These are phyloP conservation scores for Plectranthus barbatus DNA, from an alignment of 257 asterid genomes.

Conservation along the genomic window DNA sequence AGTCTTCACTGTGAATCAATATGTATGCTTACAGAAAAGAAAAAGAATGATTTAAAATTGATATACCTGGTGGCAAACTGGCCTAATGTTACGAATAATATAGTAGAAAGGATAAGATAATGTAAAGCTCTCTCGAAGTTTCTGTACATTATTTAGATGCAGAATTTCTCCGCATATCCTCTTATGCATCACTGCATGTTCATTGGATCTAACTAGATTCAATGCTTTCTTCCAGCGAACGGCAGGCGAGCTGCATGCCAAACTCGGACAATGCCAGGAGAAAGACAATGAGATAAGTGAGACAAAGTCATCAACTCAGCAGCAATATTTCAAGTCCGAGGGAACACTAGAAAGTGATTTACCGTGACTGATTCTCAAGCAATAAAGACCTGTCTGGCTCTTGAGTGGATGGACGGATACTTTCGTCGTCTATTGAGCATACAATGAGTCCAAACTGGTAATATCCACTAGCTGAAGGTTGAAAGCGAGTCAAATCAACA, in stretches of 20 bases:
- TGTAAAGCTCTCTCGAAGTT: conserved; percentile 46
- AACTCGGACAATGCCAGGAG: conserved; percentile 4
- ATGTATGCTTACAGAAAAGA: not conserved
- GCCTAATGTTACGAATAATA: conserved; percentile 55
- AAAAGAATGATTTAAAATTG: not conserved
- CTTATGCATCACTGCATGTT: conserved; percentile 44
- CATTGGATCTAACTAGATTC: conserved; percentile 68
- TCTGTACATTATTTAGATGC: conserved; percentile 38
- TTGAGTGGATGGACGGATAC: conserved; percentile 30
- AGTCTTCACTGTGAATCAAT: not conserved
- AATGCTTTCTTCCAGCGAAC: conserved; percentile 74
- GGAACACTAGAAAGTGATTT: conserved; percentile 18
- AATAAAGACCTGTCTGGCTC: conserved; percentile 29
- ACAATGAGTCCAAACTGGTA: conserved; percentile 71
- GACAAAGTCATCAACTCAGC: conserved; percentile 2
- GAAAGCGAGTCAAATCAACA: conserved; percentile 54
- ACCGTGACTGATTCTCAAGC: conserved; percentile 51
- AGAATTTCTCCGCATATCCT: conserved; percentile 51
- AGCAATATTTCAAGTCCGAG: not conserved
- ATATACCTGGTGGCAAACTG: conserved; percentile 80
- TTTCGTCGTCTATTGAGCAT: conserved; percentile 49
- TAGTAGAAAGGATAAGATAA: conserved; percentile 42
- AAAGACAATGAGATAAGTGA: conserved; percentile 4
- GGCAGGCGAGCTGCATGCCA: conserved; percentile 47
- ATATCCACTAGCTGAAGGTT: conserved; percentile 67